Base-by-base conservation (phyloP, 2,329 filamentous ascomycete species). In the Pezicula carpinea region DNA sequence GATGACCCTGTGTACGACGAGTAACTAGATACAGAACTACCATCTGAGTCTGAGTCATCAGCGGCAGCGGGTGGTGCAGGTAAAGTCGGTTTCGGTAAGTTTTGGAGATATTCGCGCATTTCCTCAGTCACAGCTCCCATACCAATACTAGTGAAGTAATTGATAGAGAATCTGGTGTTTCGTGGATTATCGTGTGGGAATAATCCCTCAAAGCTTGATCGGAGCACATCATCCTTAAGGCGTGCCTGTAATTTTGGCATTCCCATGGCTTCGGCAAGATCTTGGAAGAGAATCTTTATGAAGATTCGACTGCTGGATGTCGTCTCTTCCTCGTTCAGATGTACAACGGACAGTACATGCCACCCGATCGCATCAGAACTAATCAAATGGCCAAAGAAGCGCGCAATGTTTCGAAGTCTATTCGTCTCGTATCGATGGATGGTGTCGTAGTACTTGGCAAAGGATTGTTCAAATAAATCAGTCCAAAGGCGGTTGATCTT, bases 381-480 rank as follows among this genome's bases (percentile, higher is more conserved):
- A 43, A 99, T 78, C 62, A 97, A 77, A 64, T 97, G 90, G 10
- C 90, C 91, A 60, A 97, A 99, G 64, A 99, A 89, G 51, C 91
- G 83, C 15, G 92, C 93, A 61, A 97, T 92, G 64, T 97, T 99
- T 53, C 93, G 86, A 32, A 99, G 77, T 51, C 89, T 83, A 67
- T 96, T 97, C 34, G 92, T 97, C 66, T 97, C 93, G 65, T 95
- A 95, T 14, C 93, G 87, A 68, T 99, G 93, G 52, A 97, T 97
- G 0, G 91, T 97, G 52, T 95, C 89, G 74, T 96, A 99, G 69
- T 97, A 96, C 59, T 91, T 91, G 51, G 79, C 79, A 66, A 99
- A 99, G 18, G 85, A 80, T 55, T 89, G 81, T 66, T 97, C 90
- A 55, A 97, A 97, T 5, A 97, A 77, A 53, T 95, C 89, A 22